These are phyloP conservation scores for Colletotrichum gigasporum DNA, from an alignment of 2,329 filamentous ascomycete species.

Conservation along the genomic window DNA sequence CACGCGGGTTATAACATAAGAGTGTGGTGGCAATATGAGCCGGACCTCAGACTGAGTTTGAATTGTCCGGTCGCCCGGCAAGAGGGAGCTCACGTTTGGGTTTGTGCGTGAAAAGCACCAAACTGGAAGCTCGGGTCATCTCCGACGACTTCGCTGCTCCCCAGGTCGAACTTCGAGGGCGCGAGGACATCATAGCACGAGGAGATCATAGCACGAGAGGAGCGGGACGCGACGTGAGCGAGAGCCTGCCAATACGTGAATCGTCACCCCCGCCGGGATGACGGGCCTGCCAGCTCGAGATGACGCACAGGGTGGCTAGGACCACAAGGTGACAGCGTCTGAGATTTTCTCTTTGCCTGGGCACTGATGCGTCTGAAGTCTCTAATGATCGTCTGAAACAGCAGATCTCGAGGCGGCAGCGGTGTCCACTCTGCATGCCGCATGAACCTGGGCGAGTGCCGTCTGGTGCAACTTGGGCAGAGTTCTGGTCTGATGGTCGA, in stretches of 20 bases:
- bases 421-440: background rate
- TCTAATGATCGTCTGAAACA: conserved; percentile 28
- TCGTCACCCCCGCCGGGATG: background rate
- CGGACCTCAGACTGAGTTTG: background rate
- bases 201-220: background rate
- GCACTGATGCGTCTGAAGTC: conserved; percentile 29
- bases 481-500: background rate
- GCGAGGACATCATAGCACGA: conserved; percentile 1
- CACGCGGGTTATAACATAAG: background rate
- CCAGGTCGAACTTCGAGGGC: conserved; percentile 5
- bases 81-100: background rate
- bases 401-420: conserved; percentile 8
- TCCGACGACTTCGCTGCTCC: background rate
- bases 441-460: background rate
- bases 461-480: background rate
- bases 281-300: conserved; percentile 5
- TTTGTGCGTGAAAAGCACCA: background rate
- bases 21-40: background rate
- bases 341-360: background rate
- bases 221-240: background rate
- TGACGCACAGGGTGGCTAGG: conserved; percentile 10
- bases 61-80: background rate
- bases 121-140: background rate
- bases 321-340: conserved; percentile 4
- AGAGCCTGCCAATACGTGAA: background rate